Base-by-base conservation (phyloP, 192 early-diverging fungal species). In the Chytriomyces sp. region DNA sequence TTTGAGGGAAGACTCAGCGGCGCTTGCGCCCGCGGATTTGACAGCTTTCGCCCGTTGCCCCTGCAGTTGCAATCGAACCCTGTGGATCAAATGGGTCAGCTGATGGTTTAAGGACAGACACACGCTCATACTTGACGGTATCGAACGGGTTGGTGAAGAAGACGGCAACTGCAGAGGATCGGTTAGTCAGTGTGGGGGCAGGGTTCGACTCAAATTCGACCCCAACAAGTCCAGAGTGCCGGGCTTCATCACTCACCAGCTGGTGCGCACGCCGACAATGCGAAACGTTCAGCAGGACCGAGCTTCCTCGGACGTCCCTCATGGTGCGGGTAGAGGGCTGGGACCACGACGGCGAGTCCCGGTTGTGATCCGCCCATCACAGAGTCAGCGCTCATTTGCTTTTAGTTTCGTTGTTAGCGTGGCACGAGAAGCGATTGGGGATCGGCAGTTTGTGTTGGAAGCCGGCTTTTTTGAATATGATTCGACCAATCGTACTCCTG, bases 101-200 rank as follows among this genome's bases (percentile, higher is more conserved):
- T 35, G 28, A 28, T 20, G 44, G 64, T 48, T 24, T 2, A 46
- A 20, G 13, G 50, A 46, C 60, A 79, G 9, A 7, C 11, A 16
- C 65, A 13, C 13, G 10, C 7, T 45, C 45, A 46, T 81, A 89
- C 85, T 92, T 92, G 79, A 90, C 92, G 57, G 92, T 93, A 64
- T 93, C 92, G 71, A 93, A 93, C 1, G 92, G 92, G 82, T 91
- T 91, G 61, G 92, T 93, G 78, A 93, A 93, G 62, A 93, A 80
- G 28, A 91, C 90, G 11, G 92, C 92, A 66, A 85, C 88, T 86
- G 67, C 5, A n/a, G 65, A 44, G 50, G 48, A 50, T 53, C 60
- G 48, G 57, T 43, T 7, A 67, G 2, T 43, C 47, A 75, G 28
- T 43, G 45, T 67, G 43, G 45, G 24, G 24, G 10, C 64, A 26